A percentile compares a stretch with the other conserved stretches of the same genome.
phyloP scores from a whole-genome alignment of 345 rosid genomes.

The Dimocarpus longan region DNA sequence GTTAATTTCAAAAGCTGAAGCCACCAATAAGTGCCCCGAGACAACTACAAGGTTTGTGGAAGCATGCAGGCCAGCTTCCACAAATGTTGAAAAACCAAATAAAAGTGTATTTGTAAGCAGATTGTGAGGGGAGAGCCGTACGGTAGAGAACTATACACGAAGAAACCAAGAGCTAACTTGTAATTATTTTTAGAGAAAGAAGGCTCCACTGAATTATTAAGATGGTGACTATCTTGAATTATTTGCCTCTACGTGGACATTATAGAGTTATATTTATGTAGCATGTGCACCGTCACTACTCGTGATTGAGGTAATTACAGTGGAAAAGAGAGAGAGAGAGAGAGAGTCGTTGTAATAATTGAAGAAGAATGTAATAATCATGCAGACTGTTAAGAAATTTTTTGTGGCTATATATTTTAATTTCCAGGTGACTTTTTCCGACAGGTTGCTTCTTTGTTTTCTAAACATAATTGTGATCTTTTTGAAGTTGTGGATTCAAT shows the following conservation, averaged over 20 bases:
- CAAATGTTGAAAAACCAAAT: not conserved
- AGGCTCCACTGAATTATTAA: constrained; percentile 21
- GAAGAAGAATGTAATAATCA: not conserved
- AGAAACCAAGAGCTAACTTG: not conserved
- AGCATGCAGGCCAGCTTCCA: not conserved
- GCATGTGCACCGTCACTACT: not conserved
- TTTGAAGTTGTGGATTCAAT: not conserved
- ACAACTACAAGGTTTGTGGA: not conserved
- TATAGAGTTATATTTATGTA: not conserved
- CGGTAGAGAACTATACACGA: not conserved
- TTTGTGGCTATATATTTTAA: not conserved
- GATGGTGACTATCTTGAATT: not conserved
- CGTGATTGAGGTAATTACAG: not conserved
- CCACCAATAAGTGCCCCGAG: not conserved
- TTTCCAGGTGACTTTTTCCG: constrained; percentile 9
- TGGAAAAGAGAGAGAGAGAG: not conserved
- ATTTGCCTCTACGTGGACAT: not conserved
- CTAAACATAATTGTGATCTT: not conserved
- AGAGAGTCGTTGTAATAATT: not conserved
- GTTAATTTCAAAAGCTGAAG: not conserved
- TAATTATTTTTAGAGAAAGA: not conserved
- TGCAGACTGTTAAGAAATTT: not conserved
- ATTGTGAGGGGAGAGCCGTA: not conserved
- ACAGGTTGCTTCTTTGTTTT: not conserved
- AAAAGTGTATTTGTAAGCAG: not conserved